phyloP scores from a whole-genome alignment of 2,329 filamentous ascomycete genomes.

The Apiospora kogelbergensis region DNA sequence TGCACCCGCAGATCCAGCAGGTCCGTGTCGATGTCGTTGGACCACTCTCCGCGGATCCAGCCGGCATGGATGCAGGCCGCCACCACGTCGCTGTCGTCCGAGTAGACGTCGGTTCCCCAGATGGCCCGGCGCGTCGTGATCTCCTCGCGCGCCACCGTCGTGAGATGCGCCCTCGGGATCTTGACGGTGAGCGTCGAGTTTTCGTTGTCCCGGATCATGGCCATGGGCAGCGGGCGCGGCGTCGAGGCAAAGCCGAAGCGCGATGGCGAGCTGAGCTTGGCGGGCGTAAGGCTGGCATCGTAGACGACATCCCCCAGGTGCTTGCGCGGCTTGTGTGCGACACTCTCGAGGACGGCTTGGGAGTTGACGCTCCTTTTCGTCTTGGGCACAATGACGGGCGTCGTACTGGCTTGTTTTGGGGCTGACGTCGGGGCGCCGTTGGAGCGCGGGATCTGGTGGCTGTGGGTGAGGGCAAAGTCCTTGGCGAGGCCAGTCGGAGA shows the following conservation, averaged over 20 bases:
- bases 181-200: constrained; percentile 92
- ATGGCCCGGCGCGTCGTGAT: constrained; percentile 78
- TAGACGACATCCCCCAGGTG: constrained; percentile 88
- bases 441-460: constrained; percentile 50
- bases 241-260: constrained; percentile 50
- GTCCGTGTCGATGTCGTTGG: constrained; percentile 70
- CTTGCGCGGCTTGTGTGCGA: constrained; percentile 68
- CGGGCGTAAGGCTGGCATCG: constrained; percentile 61
- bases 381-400: constrained; percentile 50
- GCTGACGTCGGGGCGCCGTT: constrained; percentile 28
- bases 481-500: constrained; percentile 43
- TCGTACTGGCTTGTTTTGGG: constrained; percentile 31
- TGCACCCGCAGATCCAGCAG: constrained; percentile 58
- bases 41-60: constrained; percentile 88
- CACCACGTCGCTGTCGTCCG: constrained; percentile 91
- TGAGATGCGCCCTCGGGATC: constrained; percentile 77
- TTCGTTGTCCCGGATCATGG: constrained; percentile 69
- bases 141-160: constrained; percentile 69
- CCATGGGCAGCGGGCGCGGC: constrained; percentile 74
- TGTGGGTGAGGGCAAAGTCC: constrained; percentile 42
- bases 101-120: constrained; percentile 94
- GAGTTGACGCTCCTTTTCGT: constrained; percentile 67
- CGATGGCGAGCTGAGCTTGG: constrained; percentile 44
- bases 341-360: constrained; percentile 68
- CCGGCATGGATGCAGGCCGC: constrained; percentile 92